These are phyloP conservation scores for Kuraishia molischiana DNA, from an alignment of 805 yeast genomes.

Conservation along the genomic window DNA sequence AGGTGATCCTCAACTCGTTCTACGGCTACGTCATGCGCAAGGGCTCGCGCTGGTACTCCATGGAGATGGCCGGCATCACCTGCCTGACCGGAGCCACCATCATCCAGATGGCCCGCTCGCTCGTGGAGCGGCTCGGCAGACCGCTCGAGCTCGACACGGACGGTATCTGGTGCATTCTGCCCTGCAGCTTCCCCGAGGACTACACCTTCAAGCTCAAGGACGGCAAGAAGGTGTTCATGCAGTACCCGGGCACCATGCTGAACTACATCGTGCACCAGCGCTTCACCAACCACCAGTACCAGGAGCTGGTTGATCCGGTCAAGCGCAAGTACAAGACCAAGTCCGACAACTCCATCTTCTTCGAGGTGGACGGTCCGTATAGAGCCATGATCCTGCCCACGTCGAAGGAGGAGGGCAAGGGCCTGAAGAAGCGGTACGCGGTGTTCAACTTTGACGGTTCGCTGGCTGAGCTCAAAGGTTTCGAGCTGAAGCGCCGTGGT, in stretches of 20 bases:
- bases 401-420: constrained; percentile 95
- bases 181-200: constrained; percentile 88
- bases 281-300: constrained; percentile 93
- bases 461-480: constrained; percentile 91
- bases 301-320: constrained; percentile 66
- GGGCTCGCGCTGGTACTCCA: constrained; percentile 98
- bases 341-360: constrained; percentile 90
- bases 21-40: constrained; percentile 99
- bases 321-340: constrained; percentile 61
- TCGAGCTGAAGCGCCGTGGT: constrained; percentile 94
- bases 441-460: constrained; percentile 94
- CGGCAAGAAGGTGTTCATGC: constrained; percentile 69
- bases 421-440: constrained; percentile 92
- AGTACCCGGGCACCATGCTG: constrained; percentile 95
- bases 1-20: constrained; percentile 91
- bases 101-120: constrained; percentile 90
- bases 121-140: constrained; percentile 89
- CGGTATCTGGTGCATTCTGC: constrained; percentile 99
- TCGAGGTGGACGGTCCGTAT: constrained; percentile 98
- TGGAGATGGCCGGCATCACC: constrained; percentile 99
- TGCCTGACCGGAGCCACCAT: constrained; percentile 97
- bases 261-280: constrained; percentile 85
- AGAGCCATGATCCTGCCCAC: constrained; percentile 96
- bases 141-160: constrained; percentile 96
- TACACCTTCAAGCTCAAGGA: constrained; percentile 58